Conservation (phyloP, 2,329 filamentous ascomycete genomes). For the Beauveria caledonica region DNA sequence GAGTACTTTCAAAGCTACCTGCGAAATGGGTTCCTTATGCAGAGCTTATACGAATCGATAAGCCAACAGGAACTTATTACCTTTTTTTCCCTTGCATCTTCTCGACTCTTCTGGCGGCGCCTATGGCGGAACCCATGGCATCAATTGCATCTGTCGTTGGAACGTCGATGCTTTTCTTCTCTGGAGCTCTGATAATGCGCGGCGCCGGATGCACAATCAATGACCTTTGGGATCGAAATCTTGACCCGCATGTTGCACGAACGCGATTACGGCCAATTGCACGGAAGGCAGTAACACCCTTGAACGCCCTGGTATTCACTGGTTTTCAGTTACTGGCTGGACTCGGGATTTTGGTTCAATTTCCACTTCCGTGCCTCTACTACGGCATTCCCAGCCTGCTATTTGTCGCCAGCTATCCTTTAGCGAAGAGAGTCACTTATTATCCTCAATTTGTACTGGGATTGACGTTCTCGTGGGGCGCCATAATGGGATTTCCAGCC, state of each 20-base stretch:
- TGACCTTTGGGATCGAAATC: slow-evolving; percentile 81
- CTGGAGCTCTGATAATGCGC: slow-evolving; percentile 75
- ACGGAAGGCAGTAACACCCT: slow-evolving; percentile 64
- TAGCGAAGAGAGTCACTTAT: slow-evolving; percentile 79
- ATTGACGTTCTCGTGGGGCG: slow-evolving; percentile 81
- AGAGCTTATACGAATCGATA: slow-evolving; percentile 66
- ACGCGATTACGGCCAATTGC: slow-evolving; percentile 76
- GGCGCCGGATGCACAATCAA: slow-evolving; percentile 85
- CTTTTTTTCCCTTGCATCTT: slow-evolving; percentile 81
- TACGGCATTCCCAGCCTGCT: slow-evolving; percentile 70
- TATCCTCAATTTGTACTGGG: slow-evolving; percentile 82
- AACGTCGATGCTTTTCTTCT: slow-evolving; percentile 62
- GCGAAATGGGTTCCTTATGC: slow-evolving; percentile 49
- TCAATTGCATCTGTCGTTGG: slow-evolving; percentile 52
- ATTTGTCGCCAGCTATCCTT: slow-evolving; percentile 67
- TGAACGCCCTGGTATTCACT: slow-evolving; percentile 65
- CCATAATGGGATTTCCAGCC: slow-evolving; percentile 80
- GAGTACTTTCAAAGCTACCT: slow-evolving; percentile 63
- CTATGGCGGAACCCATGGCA: slow-evolving; percentile 54
- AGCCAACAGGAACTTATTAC: slow-evolving; percentile 74
- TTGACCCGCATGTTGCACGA: slow-evolving; percentile 71
- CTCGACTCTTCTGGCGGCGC: slow-evolving; percentile 72
- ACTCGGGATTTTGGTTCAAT: slow-evolving; percentile 65
- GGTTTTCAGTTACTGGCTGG: slow-evolving; percentile 66
- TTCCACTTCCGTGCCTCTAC: slow-evolving; percentile 64